Conservation (phyloP, 1,284 basidiomycete species). For the Laetiporus sulphureus region DNA sequence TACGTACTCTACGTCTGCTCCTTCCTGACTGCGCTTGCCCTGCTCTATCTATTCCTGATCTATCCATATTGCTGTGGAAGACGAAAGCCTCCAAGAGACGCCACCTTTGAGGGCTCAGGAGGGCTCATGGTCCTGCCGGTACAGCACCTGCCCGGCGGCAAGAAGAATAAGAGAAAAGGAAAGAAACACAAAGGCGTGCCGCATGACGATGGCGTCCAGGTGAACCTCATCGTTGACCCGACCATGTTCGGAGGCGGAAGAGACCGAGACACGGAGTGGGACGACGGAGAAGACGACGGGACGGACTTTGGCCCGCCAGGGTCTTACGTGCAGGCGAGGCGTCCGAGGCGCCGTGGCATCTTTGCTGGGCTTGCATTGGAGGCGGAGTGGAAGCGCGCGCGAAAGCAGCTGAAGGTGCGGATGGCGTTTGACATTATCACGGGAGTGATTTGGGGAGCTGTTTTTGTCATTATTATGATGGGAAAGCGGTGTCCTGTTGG, state of each 20-base stretch:
- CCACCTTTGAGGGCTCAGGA: slow-evolving; percentile 22
- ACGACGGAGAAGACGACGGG: slow-evolving; percentile 24
- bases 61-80: slow-evolving; percentile 47
- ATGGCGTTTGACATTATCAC: slow-evolving; percentile 41
- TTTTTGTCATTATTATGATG: slow-evolving; percentile 52
- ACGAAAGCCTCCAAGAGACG: slow-evolving; percentile 20
- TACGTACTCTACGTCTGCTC: slow-evolving; percentile 55
- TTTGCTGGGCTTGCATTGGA: slow-evolving; percentile 60
- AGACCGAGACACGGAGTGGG: slow-evolving; percentile 25
- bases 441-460: slow-evolving; percentile 50
- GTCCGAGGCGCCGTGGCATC: slow-evolving; percentile 37
- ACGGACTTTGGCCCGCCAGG: slow-evolving; percentile 19
- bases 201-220: slow-evolving; percentile 50
- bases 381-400: slow-evolving; percentile 50
- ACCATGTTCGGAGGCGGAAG: slow-evolving; percentile 38
- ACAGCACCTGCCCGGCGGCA: slow-evolving; percentile 34
- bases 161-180: slow-evolving; percentile 29
- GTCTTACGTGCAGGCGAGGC: slow-evolving; percentile 17
- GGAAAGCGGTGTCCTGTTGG: slow-evolving; percentile 59
- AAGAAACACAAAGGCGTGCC: slow-evolving; percentile 26
- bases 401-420: slow-evolving; percentile 46
- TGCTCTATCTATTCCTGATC: slow-evolving; percentile 50
- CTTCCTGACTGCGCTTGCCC: slow-evolving; percentile 41
- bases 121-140: slow-evolving; percentile 67
- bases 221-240: slow-evolving; percentile 68